Evolutionary conservation across 352 stramenopile species (phyloP).

Genomic region (Globisporangium okanoganense): DNA sequence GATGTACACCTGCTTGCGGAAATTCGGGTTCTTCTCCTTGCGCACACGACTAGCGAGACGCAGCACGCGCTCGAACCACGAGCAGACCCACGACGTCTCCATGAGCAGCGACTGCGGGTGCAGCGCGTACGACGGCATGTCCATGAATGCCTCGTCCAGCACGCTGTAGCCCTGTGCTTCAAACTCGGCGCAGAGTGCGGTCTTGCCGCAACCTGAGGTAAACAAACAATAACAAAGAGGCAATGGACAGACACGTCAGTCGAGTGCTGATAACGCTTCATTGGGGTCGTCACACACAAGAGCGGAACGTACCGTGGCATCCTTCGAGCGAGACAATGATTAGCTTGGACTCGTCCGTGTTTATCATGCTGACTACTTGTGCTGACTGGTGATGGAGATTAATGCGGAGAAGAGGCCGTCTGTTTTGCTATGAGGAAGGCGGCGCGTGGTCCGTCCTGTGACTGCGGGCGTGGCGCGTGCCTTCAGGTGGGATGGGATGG

Average conservation of each 20-base stretch:
- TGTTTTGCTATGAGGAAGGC: not conserved
- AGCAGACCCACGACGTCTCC: slow-evolving; percentile 89
- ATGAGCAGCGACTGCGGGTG: slow-evolving; percentile 89
- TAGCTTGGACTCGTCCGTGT: slow-evolving; percentile 48
- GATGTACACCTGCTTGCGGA: slow-evolving; percentile 66
- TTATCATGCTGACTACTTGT: slow-evolving; percentile 7
- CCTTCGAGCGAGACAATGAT: slow-evolving; percentile 85
- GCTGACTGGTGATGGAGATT: not conserved
- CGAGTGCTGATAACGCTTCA: not conserved
- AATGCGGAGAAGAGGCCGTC: not conserved
- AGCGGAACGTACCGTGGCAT: slow-evolving; percentile 70
- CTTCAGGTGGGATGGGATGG: not conserved
- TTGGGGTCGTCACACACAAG: no score
- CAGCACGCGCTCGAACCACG: slow-evolving; percentile 88
- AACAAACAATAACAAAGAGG: slow-evolving; percentile 7
- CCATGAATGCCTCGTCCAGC: slow-evolving; percentile 85
- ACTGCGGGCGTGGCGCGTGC: not conserved
- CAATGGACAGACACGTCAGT: not conserved
- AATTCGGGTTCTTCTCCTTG: slow-evolving; percentile 25
- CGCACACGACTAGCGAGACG: slow-evolving; percentile 50
- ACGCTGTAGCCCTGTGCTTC: slow-evolving; percentile 70
- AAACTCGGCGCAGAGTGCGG: slow-evolving; percentile 72
- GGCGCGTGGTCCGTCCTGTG: not conserved
- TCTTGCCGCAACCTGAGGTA: slow-evolving; percentile 66
- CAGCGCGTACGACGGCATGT: slow-evolving; percentile 83